Percentiles rank a stretch among this genome's conserved stretches.
These are phyloP conservation scores for Oehlia diaphana DNA, from an alignment of 192 early-diverging fungal genomes.

Conservation along the genomic window DNA sequence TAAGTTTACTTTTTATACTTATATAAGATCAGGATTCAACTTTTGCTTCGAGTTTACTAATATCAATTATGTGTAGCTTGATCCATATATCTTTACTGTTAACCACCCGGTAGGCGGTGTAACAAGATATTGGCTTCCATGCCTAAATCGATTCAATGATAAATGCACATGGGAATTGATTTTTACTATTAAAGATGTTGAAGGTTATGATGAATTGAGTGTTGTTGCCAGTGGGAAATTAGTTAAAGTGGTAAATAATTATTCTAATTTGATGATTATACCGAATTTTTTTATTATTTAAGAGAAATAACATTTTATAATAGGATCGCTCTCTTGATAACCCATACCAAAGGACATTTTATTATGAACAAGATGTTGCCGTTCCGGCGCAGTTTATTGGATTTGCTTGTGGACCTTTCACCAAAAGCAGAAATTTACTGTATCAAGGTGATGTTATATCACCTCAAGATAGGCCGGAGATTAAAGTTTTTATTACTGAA, in stretches of 20 bases:
- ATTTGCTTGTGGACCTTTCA: conserved; percentile 73
- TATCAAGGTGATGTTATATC: conserved; percentile 7
- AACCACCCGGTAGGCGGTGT: conserved; percentile 65
- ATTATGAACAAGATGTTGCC: conserved; percentile 67
- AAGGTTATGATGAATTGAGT: conserved; percentile 49
- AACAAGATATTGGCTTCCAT: conserved; percentile 78
- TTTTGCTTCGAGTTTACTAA: background rate
- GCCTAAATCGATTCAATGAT: conserved; percentile 65
- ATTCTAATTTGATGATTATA: background rate
- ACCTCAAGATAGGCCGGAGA: background rate
- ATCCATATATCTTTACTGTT: conserved; percentile 64
- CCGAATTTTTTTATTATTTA: background rate
- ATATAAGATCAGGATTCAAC: too few relatives aligned
- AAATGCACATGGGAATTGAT: conserved; percentile 81
- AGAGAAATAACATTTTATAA: background rate
- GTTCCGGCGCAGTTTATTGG: conserved; percentile 71
- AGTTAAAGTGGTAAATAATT: conserved; percentile 47
- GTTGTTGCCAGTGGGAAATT: conserved; percentile 74
- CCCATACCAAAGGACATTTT: conserved; percentile 58
- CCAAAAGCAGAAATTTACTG: background rate
- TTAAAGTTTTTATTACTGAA: background rate
- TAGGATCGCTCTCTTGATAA: conserved; percentile 62
- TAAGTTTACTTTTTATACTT: background rate
- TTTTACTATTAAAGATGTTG: conserved; percentile 64
- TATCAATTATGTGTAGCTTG: background rate